phyloP scores from a whole-genome alignment of 495 filamentous ascomycete species.

The Tuber melanosporum region DNA sequence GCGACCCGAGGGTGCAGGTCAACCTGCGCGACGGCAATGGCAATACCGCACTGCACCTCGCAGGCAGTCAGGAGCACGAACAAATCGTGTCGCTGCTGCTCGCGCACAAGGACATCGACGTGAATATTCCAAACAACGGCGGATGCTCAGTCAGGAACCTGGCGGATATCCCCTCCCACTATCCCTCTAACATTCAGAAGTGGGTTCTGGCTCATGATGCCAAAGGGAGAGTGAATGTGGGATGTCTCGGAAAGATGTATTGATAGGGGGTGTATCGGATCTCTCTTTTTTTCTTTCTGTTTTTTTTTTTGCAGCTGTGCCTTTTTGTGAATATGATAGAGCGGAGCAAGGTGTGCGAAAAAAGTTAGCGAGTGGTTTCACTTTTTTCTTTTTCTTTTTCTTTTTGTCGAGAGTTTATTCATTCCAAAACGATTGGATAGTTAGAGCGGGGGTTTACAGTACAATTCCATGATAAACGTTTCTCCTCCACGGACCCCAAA shows the following conservation, averaged over 20 bases:
- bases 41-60: conserved; percentile 24
- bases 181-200: not conserved
- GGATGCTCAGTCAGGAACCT: not conserved
- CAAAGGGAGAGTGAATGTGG: not conserved
- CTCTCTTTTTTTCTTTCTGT: not conserved
- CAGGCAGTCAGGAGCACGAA: not conserved
- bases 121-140: not conserved
- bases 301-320: not conserved
- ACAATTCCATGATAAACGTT: not conserved
- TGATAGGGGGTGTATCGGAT: not conserved
- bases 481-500: not conserved
- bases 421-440: not conserved
- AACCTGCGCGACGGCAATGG: conserved; percentile 24
- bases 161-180: not conserved
- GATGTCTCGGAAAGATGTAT: not conserved
- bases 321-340: not conserved
- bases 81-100: not conserved
- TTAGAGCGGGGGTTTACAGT: not conserved
- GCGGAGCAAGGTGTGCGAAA: not conserved
- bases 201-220: not conserved
- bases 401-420: not conserved
- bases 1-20: conserved; percentile 12
- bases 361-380: not conserved
- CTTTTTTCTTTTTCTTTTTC: not conserved
- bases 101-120: not conserved